Evolutionary conservation across 345 rosid genomes (phyloP).

Genomic region (Trapa bicornis): DNA sequence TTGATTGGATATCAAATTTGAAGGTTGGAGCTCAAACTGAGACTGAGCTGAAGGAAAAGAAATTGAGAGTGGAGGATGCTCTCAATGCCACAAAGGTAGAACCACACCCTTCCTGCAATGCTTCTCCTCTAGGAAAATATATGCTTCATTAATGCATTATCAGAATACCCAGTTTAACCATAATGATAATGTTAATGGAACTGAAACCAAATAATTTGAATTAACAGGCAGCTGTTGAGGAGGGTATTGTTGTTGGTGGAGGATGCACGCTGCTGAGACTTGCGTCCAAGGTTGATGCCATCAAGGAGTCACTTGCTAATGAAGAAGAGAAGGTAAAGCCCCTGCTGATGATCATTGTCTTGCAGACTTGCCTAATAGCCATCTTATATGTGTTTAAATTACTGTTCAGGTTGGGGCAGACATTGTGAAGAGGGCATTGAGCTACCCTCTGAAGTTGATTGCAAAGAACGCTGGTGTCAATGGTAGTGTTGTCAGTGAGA

Average conservation of each 20-base stretch:
- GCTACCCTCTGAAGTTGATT: constrained; percentile 80
- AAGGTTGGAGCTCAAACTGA: constrained; percentile 87
- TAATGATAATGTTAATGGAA: not conserved
- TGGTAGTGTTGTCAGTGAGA: constrained; percentile 93
- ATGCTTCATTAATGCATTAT: too few species aligned
- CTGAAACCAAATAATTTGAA: not conserved
- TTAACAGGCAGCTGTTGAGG: constrained; percentile 35
- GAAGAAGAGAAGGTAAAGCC: constrained; percentile 77
- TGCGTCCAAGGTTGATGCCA: constrained; percentile 60
- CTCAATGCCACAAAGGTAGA: constrained; percentile 93
- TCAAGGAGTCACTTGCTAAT: constrained; percentile 57
- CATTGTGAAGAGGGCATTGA: constrained; percentile 74
- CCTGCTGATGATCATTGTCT: not conserved
- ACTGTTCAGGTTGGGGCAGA: constrained; percentile 75
- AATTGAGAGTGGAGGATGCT: constrained; percentile 94
- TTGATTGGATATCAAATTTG: constrained; percentile 5
- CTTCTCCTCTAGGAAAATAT: not conserved
- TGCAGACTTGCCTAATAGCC: not conserved
- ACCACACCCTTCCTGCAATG: not conserved
- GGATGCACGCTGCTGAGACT: constrained; percentile 78
- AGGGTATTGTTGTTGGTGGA: constrained; percentile 83
- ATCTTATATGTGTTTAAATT: not conserved
- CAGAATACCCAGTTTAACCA: too few species aligned
- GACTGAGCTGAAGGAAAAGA: constrained; percentile 93
- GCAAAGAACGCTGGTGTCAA: constrained; percentile 97